Conservation (phyloP, 116 monocot genomes). For the Phalaenopsis hybrid region DNA sequence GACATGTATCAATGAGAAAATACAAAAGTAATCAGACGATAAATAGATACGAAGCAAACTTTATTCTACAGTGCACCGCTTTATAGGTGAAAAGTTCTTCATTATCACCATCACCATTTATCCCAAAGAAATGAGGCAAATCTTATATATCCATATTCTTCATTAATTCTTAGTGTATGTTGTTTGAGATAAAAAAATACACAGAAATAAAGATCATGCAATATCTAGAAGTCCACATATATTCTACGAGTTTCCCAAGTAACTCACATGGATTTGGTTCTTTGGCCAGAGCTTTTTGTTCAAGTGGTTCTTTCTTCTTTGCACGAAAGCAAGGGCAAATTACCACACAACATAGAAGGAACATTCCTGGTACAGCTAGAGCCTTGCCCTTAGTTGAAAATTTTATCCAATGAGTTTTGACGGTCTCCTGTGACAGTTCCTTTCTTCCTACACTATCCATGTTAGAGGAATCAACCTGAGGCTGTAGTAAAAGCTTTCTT, state of each 20-base stretch:
- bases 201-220: not conserved
- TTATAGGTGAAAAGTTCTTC: not conserved
- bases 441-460: not conserved
- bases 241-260: not conserved
- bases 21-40: not conserved
- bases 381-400: slow-evolving; percentile 3
- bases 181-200: not conserved
- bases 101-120: not conserved
- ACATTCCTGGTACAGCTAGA: slow-evolving; percentile 24
- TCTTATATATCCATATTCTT: not conserved
- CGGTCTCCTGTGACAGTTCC: not conserved
- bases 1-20: not conserved
- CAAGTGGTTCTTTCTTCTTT: slow-evolving; percentile 31
- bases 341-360: slow-evolving; percentile 36
- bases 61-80: not conserved
- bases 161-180: not conserved
- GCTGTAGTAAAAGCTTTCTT: slow-evolving; percentile 20
- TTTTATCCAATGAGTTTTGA: not conserved
- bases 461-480: slow-evolving; percentile 5
- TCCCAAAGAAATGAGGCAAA: not conserved
- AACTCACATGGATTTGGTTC: slow-evolving; percentile 24
- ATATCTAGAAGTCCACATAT: not conserved
- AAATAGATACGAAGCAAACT: not conserved
- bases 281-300: slow-evolving; percentile 21
- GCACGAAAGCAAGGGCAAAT: slow-evolving; percentile 45